A percentile compares a stretch with the other conserved stretches of the same genome.
Evolutionary conservation across 345 rosid genomes (phyloP).

Genomic region (Cardamine resedifolia): DNA sequence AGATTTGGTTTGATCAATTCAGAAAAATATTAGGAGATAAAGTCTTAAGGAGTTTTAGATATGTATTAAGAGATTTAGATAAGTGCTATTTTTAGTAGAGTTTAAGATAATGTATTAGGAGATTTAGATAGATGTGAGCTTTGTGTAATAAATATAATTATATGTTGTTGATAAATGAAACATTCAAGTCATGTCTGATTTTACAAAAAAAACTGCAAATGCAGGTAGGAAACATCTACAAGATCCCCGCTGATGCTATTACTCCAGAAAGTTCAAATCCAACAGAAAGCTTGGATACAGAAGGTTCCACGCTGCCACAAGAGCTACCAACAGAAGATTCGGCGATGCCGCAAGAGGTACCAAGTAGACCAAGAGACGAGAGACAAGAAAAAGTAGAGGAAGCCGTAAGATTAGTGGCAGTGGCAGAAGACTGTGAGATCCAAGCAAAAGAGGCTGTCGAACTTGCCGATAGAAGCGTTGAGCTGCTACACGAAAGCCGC

Average conservation of each 20-base stretch:
- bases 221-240: conserved; percentile 61
- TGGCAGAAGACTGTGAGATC: conserved; percentile 51
- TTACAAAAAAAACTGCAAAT: background rate
- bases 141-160: background rate
- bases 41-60: background rate
- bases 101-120: too few species aligned
- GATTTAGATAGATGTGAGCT: background rate
- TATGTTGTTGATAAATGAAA: background rate
- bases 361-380: background rate
- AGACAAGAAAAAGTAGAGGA: background rate
- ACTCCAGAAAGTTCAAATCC: too few species aligned
- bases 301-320: too few species aligned
- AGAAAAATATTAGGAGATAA: background rate
- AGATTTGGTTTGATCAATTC: background rate
- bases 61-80: background rate
- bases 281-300: too few species aligned
- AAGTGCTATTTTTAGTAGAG: background rate
- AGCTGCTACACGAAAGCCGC: conserved; percentile 34
- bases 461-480: conserved; percentile 40
- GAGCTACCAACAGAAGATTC: background rate
- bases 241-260: conserved; percentile 28
- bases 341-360: background rate
- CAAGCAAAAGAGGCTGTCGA: conserved; percentile 38
- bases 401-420: background rate
- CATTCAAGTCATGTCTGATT: background rate